Conservation (phyloP, 306 rosid species). For the Pterocarpus santalinus region DNA sequence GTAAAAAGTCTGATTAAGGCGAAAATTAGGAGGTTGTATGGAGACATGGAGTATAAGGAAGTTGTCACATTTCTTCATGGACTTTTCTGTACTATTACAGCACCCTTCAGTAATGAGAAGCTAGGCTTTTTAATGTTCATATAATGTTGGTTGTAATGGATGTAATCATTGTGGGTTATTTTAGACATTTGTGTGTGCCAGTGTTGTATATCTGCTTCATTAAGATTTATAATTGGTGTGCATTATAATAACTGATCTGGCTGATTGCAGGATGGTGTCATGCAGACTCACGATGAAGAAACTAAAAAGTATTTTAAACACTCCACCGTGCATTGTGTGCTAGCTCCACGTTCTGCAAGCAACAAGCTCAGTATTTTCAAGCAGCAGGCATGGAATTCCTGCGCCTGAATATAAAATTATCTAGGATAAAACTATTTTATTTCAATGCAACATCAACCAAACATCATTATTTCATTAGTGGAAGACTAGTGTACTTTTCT, state of each 20-base stretch:
- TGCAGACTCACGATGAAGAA: constrained; percentile 86
- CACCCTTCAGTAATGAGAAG: neutral
- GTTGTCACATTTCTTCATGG: neutral
- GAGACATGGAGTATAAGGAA: neutral
- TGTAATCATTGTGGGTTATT: constrained; percentile 1
- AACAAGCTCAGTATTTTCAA: constrained; percentile 83
- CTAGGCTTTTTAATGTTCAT: neutral
- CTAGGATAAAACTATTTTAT: constrained; percentile 11
- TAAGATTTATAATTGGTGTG: constrained; percentile 2
- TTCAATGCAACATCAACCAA: neutral
- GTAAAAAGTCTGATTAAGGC: neutral
- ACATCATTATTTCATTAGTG: neutral
- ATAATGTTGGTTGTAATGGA: neutral
- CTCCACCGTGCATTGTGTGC: constrained; percentile 77
- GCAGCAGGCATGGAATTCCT: constrained; percentile 68
- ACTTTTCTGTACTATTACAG: neutral
- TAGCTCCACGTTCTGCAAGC: constrained; percentile 87
- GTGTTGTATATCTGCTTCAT: constrained; percentile 14
- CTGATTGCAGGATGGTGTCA: constrained; percentile 75
- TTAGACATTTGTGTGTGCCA: constrained; percentile 14
- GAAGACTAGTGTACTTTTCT: constrained; percentile 5
- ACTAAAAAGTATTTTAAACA: constrained; percentile 71
- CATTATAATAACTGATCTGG: constrained; percentile 24
- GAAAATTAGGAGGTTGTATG: neutral
- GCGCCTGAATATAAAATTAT: constrained; percentile 16